Evolutionary conservation across 306 rosid genomes (phyloP).

Genomic region (Fagus crenata): DNA sequence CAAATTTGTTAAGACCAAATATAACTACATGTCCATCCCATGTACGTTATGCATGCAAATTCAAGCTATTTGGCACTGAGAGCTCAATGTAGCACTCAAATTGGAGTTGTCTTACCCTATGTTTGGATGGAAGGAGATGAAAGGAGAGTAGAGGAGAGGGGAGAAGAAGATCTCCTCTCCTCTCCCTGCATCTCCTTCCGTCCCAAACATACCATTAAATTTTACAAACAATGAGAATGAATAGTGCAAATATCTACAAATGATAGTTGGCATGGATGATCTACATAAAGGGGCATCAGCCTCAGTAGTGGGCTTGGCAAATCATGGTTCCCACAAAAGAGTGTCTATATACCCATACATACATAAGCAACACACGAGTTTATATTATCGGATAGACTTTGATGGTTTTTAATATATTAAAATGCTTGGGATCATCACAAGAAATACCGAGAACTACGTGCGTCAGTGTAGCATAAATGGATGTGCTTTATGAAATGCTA

Average conservation of each 20-base stretch:
- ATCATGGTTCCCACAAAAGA: neutral
- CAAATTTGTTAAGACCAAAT: neutral
- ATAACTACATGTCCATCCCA: too few species aligned
- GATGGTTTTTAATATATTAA: neutral
- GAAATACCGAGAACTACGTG: neutral
- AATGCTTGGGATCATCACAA: neutral
- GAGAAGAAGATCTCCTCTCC: too few species aligned
- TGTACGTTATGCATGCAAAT: too few species aligned
- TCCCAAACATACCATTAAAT: neutral
- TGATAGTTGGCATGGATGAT: neutral
- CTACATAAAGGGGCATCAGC: neutral
- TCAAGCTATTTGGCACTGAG: neutral
- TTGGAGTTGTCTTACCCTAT: neutral
- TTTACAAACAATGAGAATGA: neutral
- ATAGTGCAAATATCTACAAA: neutral
- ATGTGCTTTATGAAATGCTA: neutral
- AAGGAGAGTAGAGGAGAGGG: too few species aligned
- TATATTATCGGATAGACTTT: neutral
- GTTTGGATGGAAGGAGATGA: too few species aligned
- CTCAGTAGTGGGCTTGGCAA: neutral
- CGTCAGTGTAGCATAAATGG: slow-evolving; percentile 1
- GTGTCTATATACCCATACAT: neutral
- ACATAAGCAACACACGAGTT: neutral
- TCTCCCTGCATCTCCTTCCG: too few species aligned
- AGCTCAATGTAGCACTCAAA: neutral